Evolutionary conservation across 129 eudicot species (phyloP).

Genomic region (Chrysanthemum makinoi): DNA sequence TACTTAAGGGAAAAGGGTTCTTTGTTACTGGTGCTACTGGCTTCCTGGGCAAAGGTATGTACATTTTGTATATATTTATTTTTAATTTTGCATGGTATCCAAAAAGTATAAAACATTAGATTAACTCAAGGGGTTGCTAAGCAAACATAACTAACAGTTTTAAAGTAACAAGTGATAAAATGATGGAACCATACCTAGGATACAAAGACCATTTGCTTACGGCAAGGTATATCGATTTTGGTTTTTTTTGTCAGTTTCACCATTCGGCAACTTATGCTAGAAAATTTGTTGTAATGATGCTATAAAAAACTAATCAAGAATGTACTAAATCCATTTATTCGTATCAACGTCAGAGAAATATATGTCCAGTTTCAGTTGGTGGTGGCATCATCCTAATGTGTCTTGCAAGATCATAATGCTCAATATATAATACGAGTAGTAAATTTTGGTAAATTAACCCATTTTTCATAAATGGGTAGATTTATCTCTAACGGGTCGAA

Average conservation of each 20-base stretch:
- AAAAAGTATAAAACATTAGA: too few species aligned
- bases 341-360: neutral
- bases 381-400: neutral
- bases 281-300: neutral
- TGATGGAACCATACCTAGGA: neutral
- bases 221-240: neutral
- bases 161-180: neutral
- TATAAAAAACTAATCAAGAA: neutral
- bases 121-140: neutral
- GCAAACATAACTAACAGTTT: neutral
- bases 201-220: neutral
- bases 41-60: slow-evolving; percentile 82
- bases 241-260: neutral
- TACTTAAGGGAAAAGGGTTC: slow-evolving; percentile 71
- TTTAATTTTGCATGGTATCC: neutral
- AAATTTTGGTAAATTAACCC: neutral
- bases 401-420: slow-evolving; percentile 4
- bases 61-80: neutral
- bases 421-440: neutral
- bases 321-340: too few species aligned
- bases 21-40: slow-evolving; percentile 95
- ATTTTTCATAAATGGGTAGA: too few species aligned
- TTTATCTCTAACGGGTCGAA: too few species aligned
- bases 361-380: neutral
- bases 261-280: neutral